A percentile compares a stretch with the other conserved stretches of the same genome.
Evolutionary conservation across 1,139 yeast species (phyloP).

Genomic region (Diutina neorugosa): DNA sequence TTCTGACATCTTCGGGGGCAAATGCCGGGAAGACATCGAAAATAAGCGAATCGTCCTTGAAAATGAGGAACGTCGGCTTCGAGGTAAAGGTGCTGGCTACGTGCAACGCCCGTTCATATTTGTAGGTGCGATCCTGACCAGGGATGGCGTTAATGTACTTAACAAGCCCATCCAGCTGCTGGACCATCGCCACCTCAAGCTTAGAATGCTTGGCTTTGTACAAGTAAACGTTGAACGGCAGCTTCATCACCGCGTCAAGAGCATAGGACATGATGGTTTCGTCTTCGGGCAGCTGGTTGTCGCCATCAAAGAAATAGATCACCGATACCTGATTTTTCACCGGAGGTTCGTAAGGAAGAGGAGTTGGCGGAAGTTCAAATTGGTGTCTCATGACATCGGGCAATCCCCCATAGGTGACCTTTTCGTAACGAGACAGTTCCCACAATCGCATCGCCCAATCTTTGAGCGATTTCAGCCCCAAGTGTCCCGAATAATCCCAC

Average conservation of each 20-base stretch:
- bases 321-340: conserved; percentile 33
- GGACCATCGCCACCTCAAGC: conserved; percentile 25
- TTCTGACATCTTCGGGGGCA: conserved; percentile 52
- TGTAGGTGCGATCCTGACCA: conserved; percentile 11
- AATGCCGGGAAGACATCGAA: conserved; percentile 46
- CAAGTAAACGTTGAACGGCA: conserved; percentile 43
- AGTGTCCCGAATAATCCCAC: conserved; percentile 22
- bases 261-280: conserved; percentile 45
- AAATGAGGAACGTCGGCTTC: conserved; percentile 46
- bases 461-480: conserved; percentile 19
- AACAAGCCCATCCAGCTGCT: conserved; percentile 31
- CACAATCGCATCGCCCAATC: conserved; percentile 20
- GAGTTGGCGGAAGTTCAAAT: conserved; percentile 13
- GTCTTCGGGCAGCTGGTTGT: conserved; percentile 45
- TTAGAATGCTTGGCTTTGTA: conserved; percentile 33
- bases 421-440: conserved; percentile 27
- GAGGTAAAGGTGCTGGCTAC: conserved; percentile 43
- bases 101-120: conserved; percentile 31
- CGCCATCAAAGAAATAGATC: conserved; percentile 43
- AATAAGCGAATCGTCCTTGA: conserved; percentile 43
- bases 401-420: conserved; percentile 25
- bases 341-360: not conserved
- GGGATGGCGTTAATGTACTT: conserved; percentile 30
- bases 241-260: conserved; percentile 42
- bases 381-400: conserved; percentile 23